Base-by-base conservation (phyloP, 495 filamentous ascomycete species). In the Xylaria scruposa region DNA sequence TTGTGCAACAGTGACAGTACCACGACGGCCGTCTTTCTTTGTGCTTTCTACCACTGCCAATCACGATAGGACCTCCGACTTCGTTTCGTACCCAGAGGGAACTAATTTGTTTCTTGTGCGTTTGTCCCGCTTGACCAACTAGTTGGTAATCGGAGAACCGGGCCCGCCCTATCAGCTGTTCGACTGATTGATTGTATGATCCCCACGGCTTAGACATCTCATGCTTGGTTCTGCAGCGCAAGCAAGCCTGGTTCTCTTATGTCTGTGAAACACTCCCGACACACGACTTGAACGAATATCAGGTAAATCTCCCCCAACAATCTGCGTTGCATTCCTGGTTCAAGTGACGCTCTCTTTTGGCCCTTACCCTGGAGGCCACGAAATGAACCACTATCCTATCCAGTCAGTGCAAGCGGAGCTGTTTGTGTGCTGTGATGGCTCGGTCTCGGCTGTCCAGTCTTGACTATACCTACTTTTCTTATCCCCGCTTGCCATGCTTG, bases 221-320 rank as follows among this genome's bases (percentile, higher is more conserved):
- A 54, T 72, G 60, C 72, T 58, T 51, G 54, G 70, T 31, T 51
- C 36, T 71, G 61, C 3, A 31, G 59, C 15, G 15, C 56, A 42
- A 56, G n/a, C 56, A 12, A 40, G n/a, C 59, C 59, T 24, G 42
- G 38, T 40, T 67, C 64, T 60, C 47, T 67, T 72, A 59, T 65
- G 70, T 63, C 71, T 73, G 70, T 80, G 79, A 80, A 79, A 80
- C 78, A 66, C 69, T 66, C 67, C 68, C 74, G 75, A 77, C 74
- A 76, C 76, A 72, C 67, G 19, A 40, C 66, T 68, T 69, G 59
- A 63, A 53, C 46, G 69, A 31, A 73, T 68, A 51, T 70, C 72
- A 78, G 74, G 77, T 78, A 78, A 36, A 73, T 56, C 56, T 49
- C 62, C 65, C 26, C 69, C 74, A 70, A 73, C 72, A 42, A 66